A percentile compares a stretch with the other conserved stretches of the same genome.
Conservation (phyloP, 1,284 basidiomycete species). For the Boletellus deceptivus region DNA sequence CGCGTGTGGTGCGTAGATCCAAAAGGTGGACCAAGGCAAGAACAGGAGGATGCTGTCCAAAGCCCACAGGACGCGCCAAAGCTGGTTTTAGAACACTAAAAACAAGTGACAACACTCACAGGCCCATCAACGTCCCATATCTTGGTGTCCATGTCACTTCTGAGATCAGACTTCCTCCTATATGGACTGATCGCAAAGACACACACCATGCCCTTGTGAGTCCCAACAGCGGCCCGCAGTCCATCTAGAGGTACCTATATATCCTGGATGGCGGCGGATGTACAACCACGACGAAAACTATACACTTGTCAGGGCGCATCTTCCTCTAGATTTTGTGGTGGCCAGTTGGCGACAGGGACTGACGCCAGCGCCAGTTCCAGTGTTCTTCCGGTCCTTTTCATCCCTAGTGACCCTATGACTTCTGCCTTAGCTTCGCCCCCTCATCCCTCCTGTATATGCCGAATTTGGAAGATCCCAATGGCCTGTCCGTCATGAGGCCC, state of each 20-base stretch:
- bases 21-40: slow-evolving; percentile 57
- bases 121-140: slow-evolving; percentile 29
- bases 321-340: slow-evolving; percentile 10
- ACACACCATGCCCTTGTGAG: slow-evolving; percentile 62
- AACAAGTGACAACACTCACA: too few species aligned
- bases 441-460: slow-evolving; percentile 27
- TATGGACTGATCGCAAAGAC: slow-evolving; percentile 79
- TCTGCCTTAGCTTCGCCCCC: background rate
- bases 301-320: slow-evolving; percentile 42
- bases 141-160: slow-evolving; percentile 57
- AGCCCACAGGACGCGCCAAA: background rate
- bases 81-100: too few species aligned
- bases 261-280: slow-evolving; percentile 60
- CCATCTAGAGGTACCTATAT: slow-evolving; percentile 63
- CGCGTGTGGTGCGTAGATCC: slow-evolving; percentile 47
- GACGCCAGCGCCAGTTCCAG: slow-evolving; percentile 6
- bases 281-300: slow-evolving; percentile 68
- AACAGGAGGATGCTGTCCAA: slow-evolving; percentile 47
- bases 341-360: slow-evolving; percentile 2
- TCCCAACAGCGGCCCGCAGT: slow-evolving; percentile 71
- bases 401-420: background rate
- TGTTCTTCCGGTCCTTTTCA: slow-evolving; percentile 7
- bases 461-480: slow-evolving; percentile 54
- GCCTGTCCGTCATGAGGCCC: slow-evolving; percentile 61
- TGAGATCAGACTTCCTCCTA: slow-evolving; percentile 64